Evolutionary conservation across 2,329 filamentous ascomycete genomes (phyloP).

Genomic region (Diaporthe vaccinii): DNA sequence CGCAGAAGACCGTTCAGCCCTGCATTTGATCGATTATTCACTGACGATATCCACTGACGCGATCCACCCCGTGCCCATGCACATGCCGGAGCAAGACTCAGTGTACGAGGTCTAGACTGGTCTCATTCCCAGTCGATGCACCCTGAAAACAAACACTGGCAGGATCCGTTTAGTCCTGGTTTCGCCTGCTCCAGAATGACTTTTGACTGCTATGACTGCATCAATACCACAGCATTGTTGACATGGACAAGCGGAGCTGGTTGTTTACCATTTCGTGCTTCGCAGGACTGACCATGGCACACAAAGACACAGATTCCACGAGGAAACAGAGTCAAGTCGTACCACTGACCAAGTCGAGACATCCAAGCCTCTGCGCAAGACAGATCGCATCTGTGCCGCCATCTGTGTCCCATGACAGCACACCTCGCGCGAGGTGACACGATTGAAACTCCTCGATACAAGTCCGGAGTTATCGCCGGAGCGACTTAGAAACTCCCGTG

Average conservation of each 20-base stretch:
- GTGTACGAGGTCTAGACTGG: not conserved
- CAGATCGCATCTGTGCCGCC: not conserved
- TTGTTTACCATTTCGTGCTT: not conserved
- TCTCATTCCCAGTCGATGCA: not conserved
- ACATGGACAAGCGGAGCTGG: not conserved
- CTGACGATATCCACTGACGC: not conserved
- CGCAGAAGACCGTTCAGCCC: not conserved
- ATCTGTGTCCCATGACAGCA: constrained; percentile 10
- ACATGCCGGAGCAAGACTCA: not conserved
- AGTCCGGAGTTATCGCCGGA: too few relatives aligned
- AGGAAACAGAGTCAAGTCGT: not conserved
- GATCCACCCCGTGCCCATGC: not conserved
- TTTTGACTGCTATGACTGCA: not conserved
- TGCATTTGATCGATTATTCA: not conserved
- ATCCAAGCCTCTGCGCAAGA: not conserved
- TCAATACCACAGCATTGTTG: not conserved
- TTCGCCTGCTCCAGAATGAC: not conserved
- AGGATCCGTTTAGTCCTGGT: not conserved
- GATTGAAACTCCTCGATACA: not conserved
- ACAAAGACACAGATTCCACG: not conserved
- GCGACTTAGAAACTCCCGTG: not conserved
- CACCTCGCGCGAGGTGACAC: constrained; percentile 7
- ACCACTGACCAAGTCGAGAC: not conserved
- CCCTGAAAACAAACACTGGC: not conserved
- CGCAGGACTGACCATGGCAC: not conserved